A percentile compares a stretch with the other conserved stretches of the same genome.
Conservation (phyloP, 2,329 filamentous ascomycete genomes). For the Fusarium denticulatum region DNA sequence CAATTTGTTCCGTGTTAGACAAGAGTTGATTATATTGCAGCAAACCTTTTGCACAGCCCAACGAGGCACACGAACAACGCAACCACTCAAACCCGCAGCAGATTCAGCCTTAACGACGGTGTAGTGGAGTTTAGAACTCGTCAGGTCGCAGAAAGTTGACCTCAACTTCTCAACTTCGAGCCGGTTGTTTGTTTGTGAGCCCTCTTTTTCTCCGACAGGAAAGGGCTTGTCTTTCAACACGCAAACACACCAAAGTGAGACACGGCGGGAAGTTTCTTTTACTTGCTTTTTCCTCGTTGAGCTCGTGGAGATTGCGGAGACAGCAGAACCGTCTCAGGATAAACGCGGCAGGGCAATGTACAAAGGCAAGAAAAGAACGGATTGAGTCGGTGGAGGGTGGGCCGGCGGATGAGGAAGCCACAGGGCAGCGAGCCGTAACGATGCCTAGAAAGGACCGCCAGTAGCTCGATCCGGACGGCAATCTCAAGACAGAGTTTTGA, state of each 20-base stretch:
- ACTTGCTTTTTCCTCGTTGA: conserved; percentile 38
- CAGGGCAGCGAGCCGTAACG: conserved; percentile 28
- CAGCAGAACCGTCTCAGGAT: conserved; percentile 23
- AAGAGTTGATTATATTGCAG: conserved; percentile 14
- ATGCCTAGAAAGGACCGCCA: conserved; percentile 28
- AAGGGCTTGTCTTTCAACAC: conserved; percentile 32
- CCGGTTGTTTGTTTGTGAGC: conserved; percentile 27
- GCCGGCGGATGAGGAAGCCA: conserved; percentile 31
- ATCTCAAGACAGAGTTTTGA: conserved; percentile 32
- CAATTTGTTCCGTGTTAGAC: conserved; percentile 10
- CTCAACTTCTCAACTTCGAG: conserved; percentile 25
- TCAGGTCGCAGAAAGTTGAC: conserved; percentile 25
- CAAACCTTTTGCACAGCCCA: conserved; percentile 19
- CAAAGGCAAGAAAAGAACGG: conserved; percentile 27
- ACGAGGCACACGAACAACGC: conserved; percentile 17
- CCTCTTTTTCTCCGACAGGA: conserved; percentile 14
- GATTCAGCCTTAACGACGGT: conserved; percentile 22
- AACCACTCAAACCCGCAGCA: conserved; percentile 29
- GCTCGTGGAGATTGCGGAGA: conserved; percentile 42
- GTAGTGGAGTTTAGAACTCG: conserved; percentile 18
- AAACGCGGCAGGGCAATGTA: conserved; percentile 32
- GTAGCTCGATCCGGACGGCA: conserved; percentile 37
- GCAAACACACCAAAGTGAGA: conserved; percentile 36
- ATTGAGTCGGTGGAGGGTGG: conserved; percentile 34
- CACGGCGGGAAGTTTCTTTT: conserved; percentile 37